Conservation (phyloP, 495 filamentous ascomycete species). For the Evernia prunastri region DNA sequence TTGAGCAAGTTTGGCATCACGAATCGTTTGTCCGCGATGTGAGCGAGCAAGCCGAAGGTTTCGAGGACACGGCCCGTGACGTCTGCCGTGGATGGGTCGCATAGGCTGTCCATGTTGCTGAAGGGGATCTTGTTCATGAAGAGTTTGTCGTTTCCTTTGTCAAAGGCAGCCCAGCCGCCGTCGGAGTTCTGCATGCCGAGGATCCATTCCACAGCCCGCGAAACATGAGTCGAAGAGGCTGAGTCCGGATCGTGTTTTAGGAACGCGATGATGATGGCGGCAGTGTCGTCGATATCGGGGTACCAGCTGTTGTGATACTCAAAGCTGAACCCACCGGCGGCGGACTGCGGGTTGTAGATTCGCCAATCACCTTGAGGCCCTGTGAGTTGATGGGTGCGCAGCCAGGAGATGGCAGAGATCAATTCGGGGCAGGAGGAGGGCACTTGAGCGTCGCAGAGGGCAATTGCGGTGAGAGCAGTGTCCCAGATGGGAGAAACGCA, state of each 20-base stretch:
- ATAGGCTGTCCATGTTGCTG: conserved; percentile 39
- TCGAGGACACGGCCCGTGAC: conserved; percentile 37
- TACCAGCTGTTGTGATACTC: conserved; percentile 36
- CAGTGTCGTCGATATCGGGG: conserved; percentile 44
- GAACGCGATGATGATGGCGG: conserved; percentile 32
- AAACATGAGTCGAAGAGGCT: conserved; percentile 14
- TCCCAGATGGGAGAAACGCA: conserved; percentile 34
- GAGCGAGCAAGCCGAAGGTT: conserved; percentile 33
- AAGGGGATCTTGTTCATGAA: conserved; percentile 41
- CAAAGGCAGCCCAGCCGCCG: conserved; percentile 42
- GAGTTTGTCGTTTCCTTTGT: conserved; percentile 34
- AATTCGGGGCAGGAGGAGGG: too few species aligned
- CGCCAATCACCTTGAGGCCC: conserved; percentile 34
- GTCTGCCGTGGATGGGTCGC: conserved; percentile 34
- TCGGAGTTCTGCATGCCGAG: conserved; percentile 44
- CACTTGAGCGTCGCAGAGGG: conserved; percentile 25
- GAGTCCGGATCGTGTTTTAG: conserved; percentile 27
- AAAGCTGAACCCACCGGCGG: conserved; percentile 34
- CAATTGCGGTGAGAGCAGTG: conserved; percentile 33
- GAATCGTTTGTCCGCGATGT: too few species aligned
- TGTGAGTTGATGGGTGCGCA: conserved; percentile 31
- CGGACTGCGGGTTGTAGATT: conserved; percentile 24
- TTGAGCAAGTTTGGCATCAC: background rate
- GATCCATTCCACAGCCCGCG: conserved; percentile 32
- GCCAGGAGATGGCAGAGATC: too few species aligned